Conservation (phyloP, 371 early-diverging fungal species). For the Rhizomucor pusillus region DNA sequence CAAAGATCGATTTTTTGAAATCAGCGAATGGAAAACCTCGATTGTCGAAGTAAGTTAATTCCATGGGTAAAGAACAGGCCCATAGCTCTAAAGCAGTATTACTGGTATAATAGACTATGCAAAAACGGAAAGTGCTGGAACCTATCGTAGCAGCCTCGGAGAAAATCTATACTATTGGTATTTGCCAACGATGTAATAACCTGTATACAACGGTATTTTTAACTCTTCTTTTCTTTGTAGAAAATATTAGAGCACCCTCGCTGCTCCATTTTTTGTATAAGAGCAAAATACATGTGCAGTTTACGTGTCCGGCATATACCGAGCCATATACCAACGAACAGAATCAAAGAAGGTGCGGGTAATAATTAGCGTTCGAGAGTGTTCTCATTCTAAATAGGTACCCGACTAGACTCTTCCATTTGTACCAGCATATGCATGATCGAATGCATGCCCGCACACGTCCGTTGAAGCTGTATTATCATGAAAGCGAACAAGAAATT, state of each 20-base stretch:
- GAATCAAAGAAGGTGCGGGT: slow-evolving; percentile 22
- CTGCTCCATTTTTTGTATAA: slow-evolving; percentile 78
- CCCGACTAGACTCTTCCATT: slow-evolving; percentile 45
- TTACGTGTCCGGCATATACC: slow-evolving; percentile 61
- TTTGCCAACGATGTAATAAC: neutral
- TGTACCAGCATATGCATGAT: slow-evolving; percentile 68
- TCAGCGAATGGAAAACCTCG: slow-evolving; percentile 66
- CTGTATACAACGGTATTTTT: neutral
- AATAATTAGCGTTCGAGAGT: neutral
- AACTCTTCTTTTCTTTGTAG: slow-evolving; percentile 19
- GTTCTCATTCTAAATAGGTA: too few species aligned
- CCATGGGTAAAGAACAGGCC: neutral
- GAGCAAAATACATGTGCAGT: slow-evolving; percentile 66
- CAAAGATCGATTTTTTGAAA: slow-evolving; percentile 80
- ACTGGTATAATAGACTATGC: slow-evolving; percentile 17
- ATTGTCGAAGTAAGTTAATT: slow-evolving; percentile 57
- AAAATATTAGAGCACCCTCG: slow-evolving; percentile 65
- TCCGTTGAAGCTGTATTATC: slow-evolving; percentile 60
- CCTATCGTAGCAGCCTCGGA: slow-evolving; percentile 30
- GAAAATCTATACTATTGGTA: slow-evolving; percentile 33
- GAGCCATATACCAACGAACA: slow-evolving; percentile 45
- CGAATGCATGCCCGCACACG: slow-evolving; percentile 59
- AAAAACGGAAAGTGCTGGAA: slow-evolving; percentile 22
- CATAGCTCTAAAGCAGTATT: neutral
- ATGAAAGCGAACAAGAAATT: slow-evolving; percentile 58